These are phyloP conservation scores for Aspergillus hancockii DNA, from an alignment of 495 filamentous ascomycete species.

Conservation along the genomic window DNA sequence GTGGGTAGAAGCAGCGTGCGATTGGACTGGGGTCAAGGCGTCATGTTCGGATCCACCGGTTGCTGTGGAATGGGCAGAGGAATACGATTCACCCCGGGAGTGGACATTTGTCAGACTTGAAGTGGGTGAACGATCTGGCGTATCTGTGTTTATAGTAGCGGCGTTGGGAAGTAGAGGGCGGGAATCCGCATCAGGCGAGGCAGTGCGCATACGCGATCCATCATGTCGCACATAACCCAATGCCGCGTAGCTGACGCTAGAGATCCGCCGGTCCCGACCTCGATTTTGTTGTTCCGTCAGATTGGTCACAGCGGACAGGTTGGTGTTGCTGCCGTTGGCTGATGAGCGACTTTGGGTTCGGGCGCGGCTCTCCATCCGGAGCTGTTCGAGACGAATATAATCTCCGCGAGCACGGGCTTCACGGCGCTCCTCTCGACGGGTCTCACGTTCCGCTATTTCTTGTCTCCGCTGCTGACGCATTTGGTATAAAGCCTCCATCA, in stretches of 20 bases:
- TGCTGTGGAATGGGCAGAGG: slow-evolving; percentile 33
- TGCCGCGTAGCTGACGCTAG: slow-evolving; percentile 82
- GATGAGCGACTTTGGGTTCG: slow-evolving; percentile 28
- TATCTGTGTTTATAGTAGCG: slow-evolving; percentile 52
- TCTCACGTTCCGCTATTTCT: slow-evolving; percentile 76
- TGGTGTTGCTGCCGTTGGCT: slow-evolving; percentile 32
- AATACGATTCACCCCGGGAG: slow-evolving; percentile 39
- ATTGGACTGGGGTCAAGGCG: slow-evolving; percentile 24
- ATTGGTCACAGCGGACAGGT: slow-evolving; percentile 28
- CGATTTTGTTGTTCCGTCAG: slow-evolving; percentile 68
- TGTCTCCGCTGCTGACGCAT: slow-evolving; percentile 77
- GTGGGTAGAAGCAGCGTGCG: slow-evolving; percentile 26
- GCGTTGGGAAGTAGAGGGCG: slow-evolving; percentile 72
- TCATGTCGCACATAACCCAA: slow-evolving; percentile 87
- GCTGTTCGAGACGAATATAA: slow-evolving; percentile 57
- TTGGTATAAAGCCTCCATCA: slow-evolving; percentile 92
- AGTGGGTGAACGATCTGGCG: slow-evolving; percentile 24
- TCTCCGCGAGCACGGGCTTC: slow-evolving; percentile 75
- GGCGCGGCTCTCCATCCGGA: slow-evolving; percentile 48
- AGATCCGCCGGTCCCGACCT: slow-evolving; percentile 72
- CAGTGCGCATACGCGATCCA: slow-evolving; percentile 80
- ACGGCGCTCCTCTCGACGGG: slow-evolving; percentile 61
- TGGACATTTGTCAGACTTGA: slow-evolving; percentile 27
- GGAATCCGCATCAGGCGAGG: slow-evolving; percentile 75
- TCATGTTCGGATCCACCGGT: slow-evolving; percentile 33